phyloP scores from a whole-genome alignment of 108 stramenopile species.

The Discostella pseudostelligera region DNA sequence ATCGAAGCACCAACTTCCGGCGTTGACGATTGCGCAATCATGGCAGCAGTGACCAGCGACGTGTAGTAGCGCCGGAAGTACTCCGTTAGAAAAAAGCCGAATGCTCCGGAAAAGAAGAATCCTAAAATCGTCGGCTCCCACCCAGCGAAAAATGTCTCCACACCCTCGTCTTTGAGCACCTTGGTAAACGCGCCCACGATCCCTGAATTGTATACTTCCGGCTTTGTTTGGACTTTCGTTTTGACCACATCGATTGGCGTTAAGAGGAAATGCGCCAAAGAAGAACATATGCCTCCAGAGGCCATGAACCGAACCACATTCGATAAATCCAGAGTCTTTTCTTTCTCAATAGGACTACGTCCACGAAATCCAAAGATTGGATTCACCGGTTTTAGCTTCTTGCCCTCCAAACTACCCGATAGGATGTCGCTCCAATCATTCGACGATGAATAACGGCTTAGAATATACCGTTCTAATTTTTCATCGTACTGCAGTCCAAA shows the following conservation, averaged over 20 bases:
- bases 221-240: constrained; percentile 85
- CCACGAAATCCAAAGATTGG: constrained; percentile 82
- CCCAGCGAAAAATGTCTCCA: constrained; percentile 67
- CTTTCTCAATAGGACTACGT: constrained; percentile 83
- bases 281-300: constrained; percentile 72
- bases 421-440: constrained; percentile 25
- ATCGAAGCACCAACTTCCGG: constrained; percentile 23
- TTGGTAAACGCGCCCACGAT: constrained; percentile 58
- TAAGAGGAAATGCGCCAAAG: constrained; percentile 65
- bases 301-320: constrained; percentile 71
- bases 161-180: constrained; percentile 56
- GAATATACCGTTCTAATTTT: constrained; percentile 52
- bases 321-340: constrained; percentile 55
- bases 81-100: constrained; percentile 74
- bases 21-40: constrained; percentile 24
- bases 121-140: constrained; percentile 85
- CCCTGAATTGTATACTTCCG: constrained; percentile 61
- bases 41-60: constrained; percentile 7
- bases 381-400: constrained; percentile 53
- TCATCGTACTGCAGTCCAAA: constrained; percentile 68
- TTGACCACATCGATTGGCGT: constrained; percentile 82
- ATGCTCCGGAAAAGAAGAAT: constrained; percentile 73
- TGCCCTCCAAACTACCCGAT: constrained; percentile 29
- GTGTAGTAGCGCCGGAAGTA: constrained; percentile 57
- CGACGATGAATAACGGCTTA: constrained; percentile 29